Conservation (phyloP, 129 eudicot species). For the Artemisia tridentata region DNA sequence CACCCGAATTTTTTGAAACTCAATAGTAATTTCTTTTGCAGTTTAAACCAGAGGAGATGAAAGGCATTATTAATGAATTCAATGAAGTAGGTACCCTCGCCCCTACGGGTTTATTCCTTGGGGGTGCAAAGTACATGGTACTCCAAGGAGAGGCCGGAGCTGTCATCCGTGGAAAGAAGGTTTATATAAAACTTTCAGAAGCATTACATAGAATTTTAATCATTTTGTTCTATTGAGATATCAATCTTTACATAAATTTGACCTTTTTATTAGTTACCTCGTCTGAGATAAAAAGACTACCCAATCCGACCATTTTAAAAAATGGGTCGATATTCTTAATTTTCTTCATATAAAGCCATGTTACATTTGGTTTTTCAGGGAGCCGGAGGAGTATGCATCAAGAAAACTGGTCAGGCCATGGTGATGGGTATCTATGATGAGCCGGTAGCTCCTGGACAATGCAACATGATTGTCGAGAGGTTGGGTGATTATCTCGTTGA, state of each 20-base stretch:
- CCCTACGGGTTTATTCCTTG: conserved; percentile 57
- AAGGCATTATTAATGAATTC: conserved; percentile 49
- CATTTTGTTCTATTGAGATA: background rate
- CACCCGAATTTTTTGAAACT: background rate
- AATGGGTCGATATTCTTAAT: background rate
- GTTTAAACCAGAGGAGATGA: conserved; percentile 56
- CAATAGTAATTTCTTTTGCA: conserved; percentile 2
- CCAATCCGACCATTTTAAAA: background rate
- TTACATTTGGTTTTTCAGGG: conserved; percentile 43
- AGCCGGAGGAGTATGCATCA: conserved; percentile 67
- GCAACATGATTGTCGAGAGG: conserved; percentile 92
- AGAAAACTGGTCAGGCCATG: conserved; percentile 71
- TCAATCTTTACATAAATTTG: background rate
- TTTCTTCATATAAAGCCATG: background rate
- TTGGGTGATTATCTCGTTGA: conserved; percentile 75
- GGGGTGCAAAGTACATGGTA: conserved; percentile 61
- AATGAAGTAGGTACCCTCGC: conserved; percentile 65
- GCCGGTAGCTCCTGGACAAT: conserved; percentile 78
- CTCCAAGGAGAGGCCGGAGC: conserved; percentile 61
- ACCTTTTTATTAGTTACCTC: no score
- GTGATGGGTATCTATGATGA: conserved; percentile 68
- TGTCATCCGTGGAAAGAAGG: conserved; percentile 72
- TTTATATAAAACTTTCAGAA: conserved; percentile 12
- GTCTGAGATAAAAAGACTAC: background rate
- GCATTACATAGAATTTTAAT: background rate